Base-by-base conservation (phyloP, 108 stramenopile species). In the Epipyxis sp. region DNA sequence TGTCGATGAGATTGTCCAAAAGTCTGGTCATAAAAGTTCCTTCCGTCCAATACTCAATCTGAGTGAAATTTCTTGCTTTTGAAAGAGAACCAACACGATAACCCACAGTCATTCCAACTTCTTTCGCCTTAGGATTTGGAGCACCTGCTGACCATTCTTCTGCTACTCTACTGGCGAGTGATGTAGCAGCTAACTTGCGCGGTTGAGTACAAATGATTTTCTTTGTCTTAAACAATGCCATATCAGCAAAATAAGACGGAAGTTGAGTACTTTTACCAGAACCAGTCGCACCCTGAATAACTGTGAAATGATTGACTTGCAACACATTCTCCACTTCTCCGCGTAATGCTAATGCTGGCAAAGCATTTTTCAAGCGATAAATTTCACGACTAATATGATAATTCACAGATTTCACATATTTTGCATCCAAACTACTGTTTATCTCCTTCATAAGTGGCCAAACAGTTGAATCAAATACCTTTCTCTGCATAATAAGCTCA, bases 11-110 rank as follows among this genome's bases (percentile, higher is more conserved):
- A 82, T 94, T 94, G 41, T 92, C 88, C 50, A 99, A 85, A n/a
- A 91, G 90, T 85, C 97, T 96, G 46, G 97, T 83, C 35, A 99
- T 78, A 76, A 99, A 83, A 0, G 97, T 95, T 37, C 96, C 98
- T 81, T 99, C 98, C 1, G 94, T 95, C 94, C 94, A 92, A 81
- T 94, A 96, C 79, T 96, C 94, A 82, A 96, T 92, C 45, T 82
- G 69, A 0, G 95, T 96, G 29, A 90, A 83, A 30, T 90, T 88
- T 1, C 77, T 81, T 1, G 98, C 97, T 65, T 90, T 85, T 81
- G 97, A 96, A 69, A 97, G 97, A 81, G 97, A 99, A 0, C 98
- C 94, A 76, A 99, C 97, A n/a, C 96, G 91, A 82, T 99, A 99
- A 10, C 98, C 98, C 37, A 97, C 93, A 42, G 84, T 90, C 0